Conservation (phyloP, 2,329 filamentous ascomycete genomes). For the Venturia pyrina region DNA sequence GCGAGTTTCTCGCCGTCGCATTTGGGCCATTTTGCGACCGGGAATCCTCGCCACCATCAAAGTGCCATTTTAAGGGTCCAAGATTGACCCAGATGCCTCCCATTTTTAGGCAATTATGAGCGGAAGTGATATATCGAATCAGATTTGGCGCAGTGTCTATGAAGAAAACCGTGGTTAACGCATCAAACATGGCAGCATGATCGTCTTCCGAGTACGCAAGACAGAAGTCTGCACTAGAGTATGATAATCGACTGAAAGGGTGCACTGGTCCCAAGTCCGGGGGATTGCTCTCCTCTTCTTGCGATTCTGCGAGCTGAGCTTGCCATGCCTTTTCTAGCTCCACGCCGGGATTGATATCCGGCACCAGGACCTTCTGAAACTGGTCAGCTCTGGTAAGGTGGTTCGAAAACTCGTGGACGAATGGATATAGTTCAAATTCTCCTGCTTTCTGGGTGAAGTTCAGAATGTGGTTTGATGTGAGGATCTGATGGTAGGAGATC, state of each 20-base stretch:
- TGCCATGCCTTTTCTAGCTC: conserved; percentile 22
- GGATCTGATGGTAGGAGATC: conserved; percentile 93
- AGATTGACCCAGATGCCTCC: conserved; percentile 83
- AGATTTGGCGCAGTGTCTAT: conserved; percentile 94
- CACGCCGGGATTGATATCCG: conserved; percentile 52
- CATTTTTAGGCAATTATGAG: conserved; percentile 63
- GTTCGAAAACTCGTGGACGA: conserved; percentile 82
- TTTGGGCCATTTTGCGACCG: background rate
- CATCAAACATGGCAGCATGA: conserved; percentile 59
- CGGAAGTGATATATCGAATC: conserved; percentile 78
- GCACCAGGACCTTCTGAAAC: conserved; percentile 60
- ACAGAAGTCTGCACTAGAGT: conserved; percentile 89
- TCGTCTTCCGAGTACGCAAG: conserved; percentile 64
- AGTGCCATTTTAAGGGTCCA: conserved; percentile 91
- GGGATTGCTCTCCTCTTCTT: background rate
- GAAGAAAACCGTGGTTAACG: conserved; percentile 86
- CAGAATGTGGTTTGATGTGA: conserved; percentile 69
- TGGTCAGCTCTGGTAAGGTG: conserved; percentile 65
- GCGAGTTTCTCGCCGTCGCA: too few species aligned
- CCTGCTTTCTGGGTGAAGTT: conserved; percentile 52
- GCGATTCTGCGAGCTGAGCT: conserved; percentile 11
- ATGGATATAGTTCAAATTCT: conserved; percentile 71
- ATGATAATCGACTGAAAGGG: conserved; percentile 64
- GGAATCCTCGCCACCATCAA: conserved; percentile 31
- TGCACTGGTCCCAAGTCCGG: conserved; percentile 20